These are phyloP conservation scores for Penicillium sp. DNA, from an alignment of 2,329 filamentous ascomycete genomes.

Conservation along the genomic window DNA sequence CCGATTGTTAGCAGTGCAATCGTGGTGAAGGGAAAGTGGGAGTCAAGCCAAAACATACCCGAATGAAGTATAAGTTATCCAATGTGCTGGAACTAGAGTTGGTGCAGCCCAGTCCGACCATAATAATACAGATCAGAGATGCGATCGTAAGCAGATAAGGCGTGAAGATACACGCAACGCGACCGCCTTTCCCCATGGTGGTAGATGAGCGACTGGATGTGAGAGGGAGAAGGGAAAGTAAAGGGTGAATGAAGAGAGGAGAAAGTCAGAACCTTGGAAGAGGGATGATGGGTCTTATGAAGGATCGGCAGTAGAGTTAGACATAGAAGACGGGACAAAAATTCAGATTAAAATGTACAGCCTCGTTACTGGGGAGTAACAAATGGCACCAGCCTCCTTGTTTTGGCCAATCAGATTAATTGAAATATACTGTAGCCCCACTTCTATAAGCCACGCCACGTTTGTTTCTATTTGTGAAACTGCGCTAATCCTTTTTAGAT, in stretches of 20 bases:
- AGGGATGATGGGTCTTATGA: slow-evolving; percentile 6
- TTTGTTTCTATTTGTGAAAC: slow-evolving; percentile 24
- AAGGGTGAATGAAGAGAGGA: not conserved
- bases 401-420: slow-evolving; percentile 14
- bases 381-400: slow-evolving; percentile 18
- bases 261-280: not conserved
- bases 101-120: slow-evolving; percentile 56
- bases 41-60: slow-evolving; percentile 29
- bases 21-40: not conserved
- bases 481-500: slow-evolving; percentile 8
- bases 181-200: slow-evolving; percentile 65
- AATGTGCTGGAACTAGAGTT: slow-evolving; percentile 46
- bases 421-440: not conserved
- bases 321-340: not conserved
- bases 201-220: slow-evolving; percentile 3
- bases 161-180: slow-evolving; percentile 79
- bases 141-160: slow-evolving; percentile 77
- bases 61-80: slow-evolving; percentile 54
- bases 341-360: slow-evolving; percentile 8
- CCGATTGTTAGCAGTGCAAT: not conserved
- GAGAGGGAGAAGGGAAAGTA: not conserved
- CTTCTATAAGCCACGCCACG: slow-evolving; percentile 24
- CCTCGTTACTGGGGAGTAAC: slow-evolving; percentile 8
- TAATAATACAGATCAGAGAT: slow-evolving; percentile 62
- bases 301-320: slow-evolving; percentile 5